Evolutionary conservation across 768 basidiomycete genomes (phyloP).

Genomic region (Mycena floridula): DNA sequence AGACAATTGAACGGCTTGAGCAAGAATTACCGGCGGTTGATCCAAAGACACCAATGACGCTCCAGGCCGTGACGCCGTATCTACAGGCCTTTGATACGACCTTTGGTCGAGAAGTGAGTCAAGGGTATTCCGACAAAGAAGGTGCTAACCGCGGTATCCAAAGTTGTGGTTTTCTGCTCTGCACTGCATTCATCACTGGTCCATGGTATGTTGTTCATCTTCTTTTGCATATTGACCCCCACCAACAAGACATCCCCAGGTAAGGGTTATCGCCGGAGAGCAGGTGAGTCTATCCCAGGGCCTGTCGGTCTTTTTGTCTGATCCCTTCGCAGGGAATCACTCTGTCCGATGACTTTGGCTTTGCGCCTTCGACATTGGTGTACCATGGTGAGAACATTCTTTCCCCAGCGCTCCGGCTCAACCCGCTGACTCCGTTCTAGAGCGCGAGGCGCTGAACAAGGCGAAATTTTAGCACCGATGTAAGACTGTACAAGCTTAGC

Average conservation of each 20-base stretch:
- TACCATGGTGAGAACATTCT: conserved; percentile 53
- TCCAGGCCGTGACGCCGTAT: conserved; percentile 80
- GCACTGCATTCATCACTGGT: conserved; percentile 90
- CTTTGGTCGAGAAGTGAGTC: conserved; percentile 71
- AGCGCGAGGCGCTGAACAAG: too few species aligned
- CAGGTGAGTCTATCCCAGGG: conserved; percentile 40
- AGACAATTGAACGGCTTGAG: conserved; percentile 52
- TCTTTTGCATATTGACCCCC: conserved; percentile 5
- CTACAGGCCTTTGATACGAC: conserved; percentile 71
- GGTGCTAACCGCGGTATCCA: not conserved
- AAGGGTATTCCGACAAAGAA: not conserved
- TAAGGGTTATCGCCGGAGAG: conserved; percentile 81
- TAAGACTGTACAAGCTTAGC: too few species aligned
- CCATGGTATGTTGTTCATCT: conserved; percentile 53
- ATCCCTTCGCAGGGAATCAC: conserved; percentile 45
- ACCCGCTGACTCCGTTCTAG: too few species aligned
- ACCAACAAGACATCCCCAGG: conserved; percentile 31
- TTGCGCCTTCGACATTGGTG: conserved; percentile 80
- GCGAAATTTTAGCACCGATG: too few species aligned
- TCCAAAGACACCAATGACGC: conserved; percentile 53
- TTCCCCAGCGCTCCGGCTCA: too few species aligned
- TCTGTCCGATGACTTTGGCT: conserved; percentile 74
- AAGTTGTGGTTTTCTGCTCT: conserved; percentile 84
- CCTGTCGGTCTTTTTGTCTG: conserved; percentile 5
- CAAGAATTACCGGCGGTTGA: conserved; percentile 38